Conservation (phyloP, 257 asterid species). For the Salvia miltiorrhiza region DNA sequence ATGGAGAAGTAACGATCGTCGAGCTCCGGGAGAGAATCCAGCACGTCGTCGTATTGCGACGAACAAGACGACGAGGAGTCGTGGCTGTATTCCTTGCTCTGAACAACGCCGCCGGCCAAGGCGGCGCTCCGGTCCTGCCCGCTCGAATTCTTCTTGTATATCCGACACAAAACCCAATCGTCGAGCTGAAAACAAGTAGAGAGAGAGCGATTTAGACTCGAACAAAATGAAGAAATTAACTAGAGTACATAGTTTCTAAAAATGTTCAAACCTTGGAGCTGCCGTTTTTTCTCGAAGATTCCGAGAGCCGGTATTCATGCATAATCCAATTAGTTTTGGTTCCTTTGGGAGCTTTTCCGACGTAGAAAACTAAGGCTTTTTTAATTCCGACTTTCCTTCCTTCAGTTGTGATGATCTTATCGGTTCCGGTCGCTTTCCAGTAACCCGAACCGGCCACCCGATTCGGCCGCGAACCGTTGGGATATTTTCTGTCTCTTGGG, state of each 20-base stretch:
- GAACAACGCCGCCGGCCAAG: constrained; percentile 12
- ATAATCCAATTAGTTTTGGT: constrained; percentile 89
- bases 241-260: neutral
- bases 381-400: constrained; percentile 89
- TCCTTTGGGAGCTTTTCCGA: constrained; percentile 93
- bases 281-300: constrained; percentile 45
- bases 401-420: constrained; percentile 54
- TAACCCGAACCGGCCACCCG: constrained; percentile 86
- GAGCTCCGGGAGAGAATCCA: constrained; percentile 62
- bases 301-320: constrained; percentile 79
- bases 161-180: constrained; percentile 83
- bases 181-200: constrained; percentile 42
- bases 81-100: constrained; percentile 50
- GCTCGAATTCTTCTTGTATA: constrained; percentile 63
- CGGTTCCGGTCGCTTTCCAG: constrained; percentile 97
- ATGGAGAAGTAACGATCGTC: constrained; percentile 43
- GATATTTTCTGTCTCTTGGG: constrained; percentile 81
- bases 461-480: constrained; percentile 88
- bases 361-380: constrained; percentile 80
- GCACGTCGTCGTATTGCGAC: constrained; percentile 64
- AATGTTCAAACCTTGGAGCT: constrained; percentile 43
- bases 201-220: neutral
- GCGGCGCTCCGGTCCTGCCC: constrained; percentile 26
- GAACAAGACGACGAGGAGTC: constrained; percentile 59
- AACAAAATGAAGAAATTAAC: too few species aligned